phyloP scores from a whole-genome alignment of 306 rosid species.

The Crotalaria pallida region DNA sequence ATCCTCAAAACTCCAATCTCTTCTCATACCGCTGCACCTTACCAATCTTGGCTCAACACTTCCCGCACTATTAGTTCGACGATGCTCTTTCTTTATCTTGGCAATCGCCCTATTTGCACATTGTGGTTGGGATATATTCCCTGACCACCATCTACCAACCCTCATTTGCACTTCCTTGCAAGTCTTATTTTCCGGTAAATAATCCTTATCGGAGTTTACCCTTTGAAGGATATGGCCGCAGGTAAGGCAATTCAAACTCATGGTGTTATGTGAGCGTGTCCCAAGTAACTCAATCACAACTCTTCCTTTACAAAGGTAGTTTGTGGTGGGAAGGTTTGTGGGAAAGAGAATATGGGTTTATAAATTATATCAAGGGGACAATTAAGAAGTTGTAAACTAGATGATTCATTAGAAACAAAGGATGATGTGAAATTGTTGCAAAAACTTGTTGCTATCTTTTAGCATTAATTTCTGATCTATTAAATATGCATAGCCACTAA shows the following conservation, averaged over 20 bases:
- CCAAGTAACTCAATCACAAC: not conserved
- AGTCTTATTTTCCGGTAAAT: not conserved
- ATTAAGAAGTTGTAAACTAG: not conserved
- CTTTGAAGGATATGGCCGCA: slow-evolving; percentile 34
- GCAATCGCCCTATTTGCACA: not conserved
- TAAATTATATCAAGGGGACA: not conserved
- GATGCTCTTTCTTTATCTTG: slow-evolving; percentile 20
- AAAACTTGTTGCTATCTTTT: slow-evolving; percentile 12
- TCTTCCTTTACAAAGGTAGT: not conserved
- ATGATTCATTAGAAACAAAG: not conserved
- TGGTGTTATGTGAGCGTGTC: slow-evolving; percentile 2
- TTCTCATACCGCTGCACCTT: slow-evolving; percentile 69
- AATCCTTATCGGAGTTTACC: slow-evolving; percentile 28
- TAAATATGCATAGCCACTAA: slow-evolving; percentile 22
- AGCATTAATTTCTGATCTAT: slow-evolving; percentile 20
- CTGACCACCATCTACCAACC: slow-evolving; percentile 54
- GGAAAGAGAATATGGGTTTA: not conserved
- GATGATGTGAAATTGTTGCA: not conserved
- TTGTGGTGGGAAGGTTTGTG: not conserved
- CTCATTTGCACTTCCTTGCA: not conserved
- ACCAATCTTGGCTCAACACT: slow-evolving; percentile 39
- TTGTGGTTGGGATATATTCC: slow-evolving; percentile 28
- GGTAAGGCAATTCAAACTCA: slow-evolving; percentile 57
- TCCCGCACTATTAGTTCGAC: slow-evolving; percentile 28
- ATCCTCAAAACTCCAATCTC: slow-evolving; percentile 78